Base-by-base conservation (phyloP, 2,329 filamentous ascomycete genomes). In the Colletotrichum truncatum region DNA sequence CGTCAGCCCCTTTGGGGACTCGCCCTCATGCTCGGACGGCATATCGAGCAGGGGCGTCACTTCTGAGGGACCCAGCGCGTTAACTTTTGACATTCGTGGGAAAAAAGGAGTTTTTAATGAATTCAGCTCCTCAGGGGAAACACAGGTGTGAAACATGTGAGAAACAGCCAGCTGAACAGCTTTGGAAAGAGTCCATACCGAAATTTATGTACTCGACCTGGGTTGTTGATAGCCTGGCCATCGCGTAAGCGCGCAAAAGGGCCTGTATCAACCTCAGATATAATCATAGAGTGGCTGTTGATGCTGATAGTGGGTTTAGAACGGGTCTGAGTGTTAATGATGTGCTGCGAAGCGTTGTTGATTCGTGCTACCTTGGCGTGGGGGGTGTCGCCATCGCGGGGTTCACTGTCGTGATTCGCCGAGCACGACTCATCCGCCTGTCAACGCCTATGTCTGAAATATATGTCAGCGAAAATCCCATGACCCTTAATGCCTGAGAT, bases 321-420 rank as follows among this genome's bases (percentile, higher is more conserved):
- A 41, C 41, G 34, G 58, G 49, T 34, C 18, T 9, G 12, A 49
- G 14, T 10, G 26, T 36, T 26, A 28, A 65, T 65, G 63, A 65
- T 65, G 63, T 65, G 63, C 63, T 65, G 43, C 43, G 34, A 51
- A 23, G 49, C 34, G 49, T 16, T 63, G 57, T 16, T 65, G 63
- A 65, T 65, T 65, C 57, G 63, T 43, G 36, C 51, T 21, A 38
- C 21, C 26, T 62, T 43, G 63, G 57, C 63, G 63, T 65, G 63
- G 63, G 63, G 57, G 28, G 57, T 65, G 63, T 65, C 63, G 63
- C 63, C 63, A 65, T 65, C 63, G 63, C 63, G 57, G 63, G 63
- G 63, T 46, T 36, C 49, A 30, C 57, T 65, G 63, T 65, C 63
- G 63, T 62, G 57, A 65, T 65, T 43, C 57, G 57, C 52, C 51